phyloP scores from a whole-genome alignment of 2,329 filamentous ascomycete genomes.

The Xylariaceae sp. region DNA sequence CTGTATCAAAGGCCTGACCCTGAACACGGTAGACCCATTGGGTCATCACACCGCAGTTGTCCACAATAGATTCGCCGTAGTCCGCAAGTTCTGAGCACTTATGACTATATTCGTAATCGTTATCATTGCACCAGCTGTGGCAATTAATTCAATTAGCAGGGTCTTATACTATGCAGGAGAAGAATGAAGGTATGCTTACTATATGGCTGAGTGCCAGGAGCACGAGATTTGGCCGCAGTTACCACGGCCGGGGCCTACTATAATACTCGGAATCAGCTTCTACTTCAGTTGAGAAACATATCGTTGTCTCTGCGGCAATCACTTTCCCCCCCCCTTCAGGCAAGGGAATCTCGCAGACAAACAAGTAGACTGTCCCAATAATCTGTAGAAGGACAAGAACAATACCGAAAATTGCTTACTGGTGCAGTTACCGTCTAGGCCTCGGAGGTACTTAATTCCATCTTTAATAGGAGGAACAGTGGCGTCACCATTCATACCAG shows the following conservation, averaged over 20 bases:
- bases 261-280: no score
- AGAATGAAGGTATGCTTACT: background rate
- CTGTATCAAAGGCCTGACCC: background rate
- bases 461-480: background rate
- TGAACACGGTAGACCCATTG: background rate
- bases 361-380: no score
- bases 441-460: background rate
- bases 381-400: no score
- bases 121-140: background rate
- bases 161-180: no score
- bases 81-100: background rate
- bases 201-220: background rate
- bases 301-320: no score
- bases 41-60: background rate
- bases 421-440: background rate
- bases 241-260: background rate
- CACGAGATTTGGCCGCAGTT: background rate
- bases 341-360: no score
- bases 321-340: no score
- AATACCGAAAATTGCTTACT: no score
- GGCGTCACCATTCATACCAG: background rate
- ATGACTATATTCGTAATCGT: background rate
- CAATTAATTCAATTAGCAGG: background rate
- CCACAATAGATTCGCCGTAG: background rate
- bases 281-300: no score